Percentiles rank a stretch among this genome's conserved stretches.
Evolutionary conservation across 345 rosid genomes (phyloP).

Genomic region (Lagerstroemia speciosa): DNA sequence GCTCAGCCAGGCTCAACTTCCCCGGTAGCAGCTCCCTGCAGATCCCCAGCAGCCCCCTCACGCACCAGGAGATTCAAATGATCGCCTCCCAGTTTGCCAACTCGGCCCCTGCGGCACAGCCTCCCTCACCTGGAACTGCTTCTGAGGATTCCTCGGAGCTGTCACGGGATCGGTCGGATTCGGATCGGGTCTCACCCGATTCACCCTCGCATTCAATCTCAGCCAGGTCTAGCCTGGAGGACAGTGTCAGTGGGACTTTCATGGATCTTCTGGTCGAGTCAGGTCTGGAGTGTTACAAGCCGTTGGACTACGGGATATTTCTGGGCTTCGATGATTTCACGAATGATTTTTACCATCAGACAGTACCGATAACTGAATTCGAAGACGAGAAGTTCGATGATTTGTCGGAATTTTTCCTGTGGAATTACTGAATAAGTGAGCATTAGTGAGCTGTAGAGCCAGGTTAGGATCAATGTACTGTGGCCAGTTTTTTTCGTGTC

Average conservation of each 20-base stretch:
- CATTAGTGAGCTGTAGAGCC: too few species aligned
- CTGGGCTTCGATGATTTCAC: slow-evolving; percentile 12
- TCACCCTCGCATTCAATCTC: slow-evolving; percentile 5
- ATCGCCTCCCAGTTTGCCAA: slow-evolving; percentile 15
- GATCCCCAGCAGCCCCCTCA: slow-evolving; percentile 9
- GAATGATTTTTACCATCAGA: neutral
- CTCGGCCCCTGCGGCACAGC: neutral
- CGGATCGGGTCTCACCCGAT: neutral
- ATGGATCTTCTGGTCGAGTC: neutral
- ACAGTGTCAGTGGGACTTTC: neutral
- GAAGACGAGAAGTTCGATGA: slow-evolving; percentile 5
- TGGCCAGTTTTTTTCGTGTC: too few species aligned
- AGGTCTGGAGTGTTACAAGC: neutral
- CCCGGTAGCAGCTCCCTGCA: slow-evolving; percentile 14
- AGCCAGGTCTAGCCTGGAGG: neutral
- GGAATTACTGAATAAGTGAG: slow-evolving; percentile 11
- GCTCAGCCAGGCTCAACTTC: slow-evolving; percentile 17
- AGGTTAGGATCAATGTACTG: too few species aligned
- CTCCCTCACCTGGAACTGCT: neutral
- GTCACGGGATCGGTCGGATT: neutral
- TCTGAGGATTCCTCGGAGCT: neutral
- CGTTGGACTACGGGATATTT: slow-evolving; percentile 3
- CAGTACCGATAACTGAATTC: neutral
- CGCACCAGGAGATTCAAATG: slow-evolving; percentile 10
- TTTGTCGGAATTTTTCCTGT: slow-evolving; percentile 7